Percentiles rank a stretch among this genome's conserved stretches.
Evolutionary conservation across 345 rosid species (phyloP).

Genomic region (Eucalyptus erythrocorys): DNA sequence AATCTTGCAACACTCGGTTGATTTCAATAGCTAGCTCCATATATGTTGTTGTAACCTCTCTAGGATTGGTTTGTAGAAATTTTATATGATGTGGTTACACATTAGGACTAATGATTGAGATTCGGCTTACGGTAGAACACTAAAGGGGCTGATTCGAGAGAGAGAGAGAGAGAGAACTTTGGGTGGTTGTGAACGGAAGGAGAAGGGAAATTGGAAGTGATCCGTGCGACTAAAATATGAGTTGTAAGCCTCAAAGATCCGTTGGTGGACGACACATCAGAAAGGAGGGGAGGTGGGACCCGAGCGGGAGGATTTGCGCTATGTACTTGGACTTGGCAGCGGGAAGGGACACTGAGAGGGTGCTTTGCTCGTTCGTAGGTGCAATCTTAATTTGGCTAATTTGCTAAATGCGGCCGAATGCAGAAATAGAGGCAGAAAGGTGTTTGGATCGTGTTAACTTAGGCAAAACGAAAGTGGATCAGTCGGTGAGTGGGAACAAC

Average conservation of each 20-base stretch:
- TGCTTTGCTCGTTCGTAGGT: not conserved
- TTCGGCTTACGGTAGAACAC: not conserved
- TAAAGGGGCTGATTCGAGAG: not conserved
- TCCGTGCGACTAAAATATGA: constrained; percentile 28
- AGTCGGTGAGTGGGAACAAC: not conserved
- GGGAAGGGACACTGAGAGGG: not conserved
- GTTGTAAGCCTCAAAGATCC: constrained; percentile 31
- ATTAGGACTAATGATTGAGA: not conserved
- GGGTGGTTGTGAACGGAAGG: not conserved
- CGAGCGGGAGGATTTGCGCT: not conserved
- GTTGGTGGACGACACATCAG: constrained; percentile 77
- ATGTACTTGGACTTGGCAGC: not conserved
- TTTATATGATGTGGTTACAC: not conserved
- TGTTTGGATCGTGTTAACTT: not conserved
- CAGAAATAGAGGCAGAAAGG: not conserved
- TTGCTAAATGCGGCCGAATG: not conserved
- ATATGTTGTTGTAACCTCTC: not conserved
- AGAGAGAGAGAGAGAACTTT: not conserved
- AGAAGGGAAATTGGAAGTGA: no score
- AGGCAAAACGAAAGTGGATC: not conserved
- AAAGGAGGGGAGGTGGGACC: constrained; percentile 26
- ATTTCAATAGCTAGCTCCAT: not conserved
- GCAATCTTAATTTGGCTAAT: not conserved
- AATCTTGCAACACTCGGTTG: not conserved
- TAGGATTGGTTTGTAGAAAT: not conserved